Evolutionary conservation across 768 basidiomycete species (phyloP), one percentile per base, ranked within the genome.

Genomic region (Imleria badia): DNA sequence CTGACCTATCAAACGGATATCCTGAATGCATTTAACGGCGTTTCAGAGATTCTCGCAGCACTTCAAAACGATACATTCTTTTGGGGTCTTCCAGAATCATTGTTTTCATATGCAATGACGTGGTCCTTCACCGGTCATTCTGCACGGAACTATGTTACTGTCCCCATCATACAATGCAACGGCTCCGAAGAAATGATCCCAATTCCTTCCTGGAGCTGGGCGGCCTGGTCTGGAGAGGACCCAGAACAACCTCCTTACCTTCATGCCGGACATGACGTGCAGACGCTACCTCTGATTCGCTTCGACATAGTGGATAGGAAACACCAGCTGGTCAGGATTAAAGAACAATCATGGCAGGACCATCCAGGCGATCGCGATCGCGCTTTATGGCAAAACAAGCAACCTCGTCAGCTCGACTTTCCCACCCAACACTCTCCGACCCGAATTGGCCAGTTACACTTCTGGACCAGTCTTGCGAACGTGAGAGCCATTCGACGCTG

Each of bases 181-280:
- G 59, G 59, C 11, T 41, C 50, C 1, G 40, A 45, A 36, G 11
- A 54, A 15, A 48, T 40, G 43, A 31, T 56, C 1, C 5, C 26
- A 26, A 33, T 63, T 3, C 62, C 62, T 33, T 64, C 62, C 6
- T 63, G 62, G 62, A 63, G 62, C 29, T 63, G 62, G 61, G 26
- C 26, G 6, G 26, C 26, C 6, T 26, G 26, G 26, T 26, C 26
- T 4, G 26, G 26, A 31, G 15, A 40, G 33, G 29, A 48, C 17
- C 22, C 31, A 5, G 3, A 10, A 3, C 29, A 15, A 9, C 31
- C 4, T 2, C 30, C n/a, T n/a, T 2, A 11, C 20, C 39, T 49
- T 23, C 13, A 9, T 8, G 17, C 3, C 2, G 14, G 42, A 26
- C 6, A 6, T 7, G 3, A 15, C 19, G 5, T 0, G n/a, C 0